Base-by-base conservation (phyloP, 495 filamentous ascomycete species). In the Talaromyces liani region DNA sequence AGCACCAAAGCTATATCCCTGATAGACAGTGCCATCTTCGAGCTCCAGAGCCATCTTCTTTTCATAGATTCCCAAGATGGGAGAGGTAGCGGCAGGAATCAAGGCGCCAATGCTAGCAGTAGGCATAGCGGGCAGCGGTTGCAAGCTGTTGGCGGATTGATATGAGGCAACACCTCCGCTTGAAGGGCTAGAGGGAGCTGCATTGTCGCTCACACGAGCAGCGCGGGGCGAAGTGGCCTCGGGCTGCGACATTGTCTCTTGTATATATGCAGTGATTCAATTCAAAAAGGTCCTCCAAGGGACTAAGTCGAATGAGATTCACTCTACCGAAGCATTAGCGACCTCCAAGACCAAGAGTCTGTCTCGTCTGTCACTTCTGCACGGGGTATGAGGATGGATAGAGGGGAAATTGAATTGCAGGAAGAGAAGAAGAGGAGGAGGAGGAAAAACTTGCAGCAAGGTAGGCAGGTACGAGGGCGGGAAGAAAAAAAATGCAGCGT, bases 1-100 rank as follows among this genome's bases (percentile, higher is more conserved):
- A 27, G 92, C 91, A 71, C 94, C 94, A 72, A 97, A 98, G 81
- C 92, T 96, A 78, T 91, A 89, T 61, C 94, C 94, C 68, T 92
- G 89, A 80, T 92, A 96, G 68, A 88, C 84, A 33, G 85, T 85
- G 70, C 91, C 92, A 82, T 97, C 92, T 72, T 95, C 83, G 62
- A 98, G 84, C 77, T 98, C 93, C 62, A 98, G 87, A 68, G 85
- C 85, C 76, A 93, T 84, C 65, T 88, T 75, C 25, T 79, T 78
- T 65, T 87, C 85, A 62, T 78, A 79, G 20, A 80, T 71, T 67
- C 74, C 76, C 51, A 72, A 69, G 18, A 77, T 69, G 22, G 71
- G 75, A 62, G 73, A 73, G 6, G 73, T 72, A 63, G 77, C 79
- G 18, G 89, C 87, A 29, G 80, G 73, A 64, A 85, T 79, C 65